Evolutionary conservation across 768 basidiomycete species (phyloP), one percentile per base, ranked within the genome.

Genomic region (Atractiella rhizophila): DNA sequence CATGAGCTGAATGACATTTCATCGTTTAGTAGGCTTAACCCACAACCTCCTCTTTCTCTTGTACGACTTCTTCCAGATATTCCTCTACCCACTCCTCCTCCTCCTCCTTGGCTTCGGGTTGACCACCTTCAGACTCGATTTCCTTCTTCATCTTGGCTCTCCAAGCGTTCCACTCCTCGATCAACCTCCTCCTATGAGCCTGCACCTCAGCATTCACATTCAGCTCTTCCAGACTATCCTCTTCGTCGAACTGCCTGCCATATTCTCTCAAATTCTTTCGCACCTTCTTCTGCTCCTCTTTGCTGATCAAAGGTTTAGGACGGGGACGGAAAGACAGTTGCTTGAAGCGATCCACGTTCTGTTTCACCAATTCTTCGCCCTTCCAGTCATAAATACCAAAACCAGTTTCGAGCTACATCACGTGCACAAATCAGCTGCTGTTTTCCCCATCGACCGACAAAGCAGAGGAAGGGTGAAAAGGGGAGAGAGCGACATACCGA

Each of bases 131-230:
- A n/a, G n/a, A n/a, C 27, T 65, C 67, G 41, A 74, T 42, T 50
- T 78, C 71, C 48, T 68, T 68, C 56, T 67, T 71, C 50, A 74
- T 73, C 48, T 70, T 67, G 19, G 64, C 52, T 38, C 88, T 71
- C 91, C 91, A 96, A 31, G 88, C 81, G 60, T 98, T 91, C 91
- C 91, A 98, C 62, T 98, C 91, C 54, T 91, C 81, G 51, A 96
- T 76, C 39, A 94, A 67, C 35, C 91, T 69, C 59, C 80, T 79
- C 45, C 91, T 69, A 48, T 73, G 73, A 15, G 82, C 81, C 50
- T 86, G 68, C 20, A 91, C 69, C 61, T 96, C 91, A 4, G 85
- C 83, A 49, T 76, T 85, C 51, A 86, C 80, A 52, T 76, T 79
- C 59, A 75, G 82, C 62, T 88, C 85, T 57, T 94, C 85, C 16